A percentile compares a stretch with the other conserved stretches of the same genome.
Conservation (phyloP, 1,284 basidiomycete species). For the Rhodofomes roseus region DNA sequence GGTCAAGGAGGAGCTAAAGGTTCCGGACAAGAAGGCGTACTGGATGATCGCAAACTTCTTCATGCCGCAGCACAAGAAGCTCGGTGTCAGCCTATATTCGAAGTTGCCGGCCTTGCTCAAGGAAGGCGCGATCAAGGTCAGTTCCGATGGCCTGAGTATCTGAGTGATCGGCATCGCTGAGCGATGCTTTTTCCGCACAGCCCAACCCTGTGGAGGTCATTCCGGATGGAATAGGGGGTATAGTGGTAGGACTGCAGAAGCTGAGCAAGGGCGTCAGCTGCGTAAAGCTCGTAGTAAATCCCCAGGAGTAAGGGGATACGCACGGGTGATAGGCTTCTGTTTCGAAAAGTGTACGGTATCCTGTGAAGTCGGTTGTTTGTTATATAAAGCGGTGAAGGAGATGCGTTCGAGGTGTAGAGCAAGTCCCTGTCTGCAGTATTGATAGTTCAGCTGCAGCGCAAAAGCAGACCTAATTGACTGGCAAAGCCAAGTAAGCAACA, state of each 20-base stretch:
- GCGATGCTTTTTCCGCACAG: slow-evolving; percentile 3
- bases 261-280: slow-evolving; percentile 43
- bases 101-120: slow-evolving; percentile 31
- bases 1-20: slow-evolving; percentile 8
- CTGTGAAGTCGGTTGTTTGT: too few species aligned
- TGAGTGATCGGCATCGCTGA: not conserved
- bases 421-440: too few species aligned
- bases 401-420: too few species aligned
- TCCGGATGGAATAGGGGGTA: slow-evolving; percentile 40
- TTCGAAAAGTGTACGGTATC: too few species aligned
- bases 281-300: slow-evolving; percentile 45
- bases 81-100: slow-evolving; percentile 25
- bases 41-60: slow-evolving; percentile 26
- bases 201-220: slow-evolving; percentile 35
- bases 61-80: slow-evolving; percentile 16
- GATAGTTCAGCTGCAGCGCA: too few species aligned
- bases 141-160: not conserved
- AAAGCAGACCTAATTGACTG: too few species aligned
- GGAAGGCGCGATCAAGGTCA: slow-evolving; percentile 34
- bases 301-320: slow-evolving; percentile 35
- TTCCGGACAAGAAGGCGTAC: slow-evolving; percentile 10
- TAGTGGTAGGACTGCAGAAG: slow-evolving; percentile 38
- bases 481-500: too few species aligned
- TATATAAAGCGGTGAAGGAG: too few species aligned
- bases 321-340: not conserved